These are phyloP conservation scores for Meyerozyma carpophila DNA, from an alignment of 1,139 yeast species.

Conservation along the genomic window DNA sequence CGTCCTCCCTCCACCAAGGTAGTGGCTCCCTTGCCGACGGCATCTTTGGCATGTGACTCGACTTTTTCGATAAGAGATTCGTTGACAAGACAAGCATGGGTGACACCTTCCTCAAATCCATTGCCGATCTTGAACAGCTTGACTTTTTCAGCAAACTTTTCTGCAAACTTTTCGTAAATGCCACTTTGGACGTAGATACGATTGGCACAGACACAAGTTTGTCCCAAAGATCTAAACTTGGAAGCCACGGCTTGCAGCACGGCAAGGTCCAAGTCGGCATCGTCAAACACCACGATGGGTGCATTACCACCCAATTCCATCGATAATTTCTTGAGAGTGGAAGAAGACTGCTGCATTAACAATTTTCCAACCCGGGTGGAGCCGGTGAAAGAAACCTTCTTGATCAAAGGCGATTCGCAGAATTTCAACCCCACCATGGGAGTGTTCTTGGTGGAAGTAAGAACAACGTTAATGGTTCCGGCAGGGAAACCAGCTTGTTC, in stretches of 20 bases:
- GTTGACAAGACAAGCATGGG: slow-evolving; percentile 84
- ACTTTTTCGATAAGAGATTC: slow-evolving; percentile 64
- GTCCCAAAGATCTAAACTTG: slow-evolving; percentile 73
- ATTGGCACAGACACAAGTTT: slow-evolving; percentile 81
- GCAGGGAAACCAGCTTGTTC: slow-evolving; percentile 40
- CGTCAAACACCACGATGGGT: slow-evolving; percentile 82
- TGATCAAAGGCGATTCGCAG: slow-evolving; percentile 62
- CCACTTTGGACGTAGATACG: slow-evolving; percentile 61
- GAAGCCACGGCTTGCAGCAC: slow-evolving; percentile 53
- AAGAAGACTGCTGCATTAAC: slow-evolving; percentile 70
- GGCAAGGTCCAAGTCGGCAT: slow-evolving; percentile 74
- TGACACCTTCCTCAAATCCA: slow-evolving; percentile 59
- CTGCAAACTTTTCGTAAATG: slow-evolving; percentile 56
- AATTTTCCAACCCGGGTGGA: slow-evolving; percentile 80
- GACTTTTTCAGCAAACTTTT: slow-evolving; percentile 45
- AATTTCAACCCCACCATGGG: slow-evolving; percentile 25
- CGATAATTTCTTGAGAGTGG: slow-evolving; percentile 76
- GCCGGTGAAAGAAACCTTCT: slow-evolving; percentile 86
- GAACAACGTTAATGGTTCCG: slow-evolving; percentile 41
- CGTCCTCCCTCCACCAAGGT: slow-evolving; percentile 62
- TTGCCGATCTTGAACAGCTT: slow-evolving; percentile 59
- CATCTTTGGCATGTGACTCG: slow-evolving; percentile 67
- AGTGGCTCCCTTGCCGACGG: slow-evolving; percentile 65
- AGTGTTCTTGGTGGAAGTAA: slow-evolving; percentile 51
- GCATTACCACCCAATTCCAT: slow-evolving; percentile 94